A percentile compares a stretch with the other conserved stretches of the same genome.
These are phyloP conservation scores for Tilletia horrida DNA, from an alignment of 1,284 basidiomycete genomes.

Conservation along the genomic window DNA sequence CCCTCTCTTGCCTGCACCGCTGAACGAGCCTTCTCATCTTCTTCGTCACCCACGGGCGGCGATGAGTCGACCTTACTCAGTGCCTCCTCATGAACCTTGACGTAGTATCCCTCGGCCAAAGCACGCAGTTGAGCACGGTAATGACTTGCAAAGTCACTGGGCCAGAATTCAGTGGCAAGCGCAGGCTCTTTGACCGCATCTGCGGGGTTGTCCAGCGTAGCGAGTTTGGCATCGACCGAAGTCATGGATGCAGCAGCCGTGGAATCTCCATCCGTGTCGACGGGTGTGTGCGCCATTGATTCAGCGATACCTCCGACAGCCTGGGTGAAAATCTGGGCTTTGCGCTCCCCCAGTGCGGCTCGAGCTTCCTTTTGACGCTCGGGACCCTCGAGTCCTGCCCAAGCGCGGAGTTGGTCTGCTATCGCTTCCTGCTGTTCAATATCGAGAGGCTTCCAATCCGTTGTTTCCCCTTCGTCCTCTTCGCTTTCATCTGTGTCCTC, in stretches of 20 bases:
- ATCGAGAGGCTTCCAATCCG: slow-evolving; percentile 29
- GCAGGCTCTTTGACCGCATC: slow-evolving; percentile 22
- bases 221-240: not conserved
- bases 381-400: slow-evolving; percentile 50
- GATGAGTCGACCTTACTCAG: slow-evolving; percentile 29
- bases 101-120: slow-evolving; percentile 46
- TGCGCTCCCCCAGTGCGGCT: slow-evolving; percentile 34
- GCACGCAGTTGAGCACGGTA: slow-evolving; percentile 46
- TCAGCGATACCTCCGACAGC: not conserved
- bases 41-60: slow-evolving; percentile 11
- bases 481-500: slow-evolving; percentile 19
- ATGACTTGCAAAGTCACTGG: slow-evolving; percentile 50
- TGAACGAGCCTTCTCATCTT: not conserved
- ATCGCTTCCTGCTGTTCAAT: slow-evolving; percentile 36
- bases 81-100: slow-evolving; percentile 39
- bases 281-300: not conserved
- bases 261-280: not conserved
- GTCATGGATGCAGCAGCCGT: not conserved
- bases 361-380: slow-evolving; percentile 41
- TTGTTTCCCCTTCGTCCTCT: slow-evolving; percentile 17
- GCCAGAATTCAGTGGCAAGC: slow-evolving; percentile 35
- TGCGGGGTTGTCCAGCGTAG: slow-evolving; percentile 7
- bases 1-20: slow-evolving; percentile 7
- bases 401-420: slow-evolving; percentile 38
- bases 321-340: slow-evolving; percentile 33